A percentile compares a stretch with the other conserved stretches of the same genome.
phyloP scores from a whole-genome alignment of 177 flowering plant species.

The Vitis hybrid region DNA sequence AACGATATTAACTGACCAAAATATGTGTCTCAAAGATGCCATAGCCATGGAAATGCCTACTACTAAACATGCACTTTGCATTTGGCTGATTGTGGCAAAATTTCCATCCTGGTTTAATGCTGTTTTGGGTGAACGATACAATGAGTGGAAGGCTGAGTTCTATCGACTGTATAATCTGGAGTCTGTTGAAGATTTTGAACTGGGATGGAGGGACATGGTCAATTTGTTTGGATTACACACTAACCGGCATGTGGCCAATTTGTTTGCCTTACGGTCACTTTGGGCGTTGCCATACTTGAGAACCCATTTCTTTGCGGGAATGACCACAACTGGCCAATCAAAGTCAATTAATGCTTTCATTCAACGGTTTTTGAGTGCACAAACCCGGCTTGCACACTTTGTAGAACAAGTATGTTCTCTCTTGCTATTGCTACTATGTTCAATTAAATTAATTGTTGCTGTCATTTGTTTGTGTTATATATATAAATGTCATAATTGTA shows the following conservation, averaged over 20 bases:
- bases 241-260: slow-evolving; percentile 71
- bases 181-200: slow-evolving; percentile 74
- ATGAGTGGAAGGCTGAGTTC: slow-evolving; percentile 90
- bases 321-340: slow-evolving; percentile 66
- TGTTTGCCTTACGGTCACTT: slow-evolving; percentile 58
- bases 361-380: slow-evolving; percentile 84
- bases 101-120: slow-evolving; percentile 95
- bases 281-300: slow-evolving; percentile 92
- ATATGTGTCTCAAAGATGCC: slow-evolving; percentile 84
- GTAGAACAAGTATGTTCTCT: slow-evolving; percentile 72
- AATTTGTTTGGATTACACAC: slow-evolving; percentile 69
- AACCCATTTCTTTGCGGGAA: slow-evolving; percentile 87
- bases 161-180: slow-evolving; percentile 79
- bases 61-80: slow-evolving; percentile 86
- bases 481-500: slow-evolving; percentile 1
- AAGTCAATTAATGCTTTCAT: slow-evolving; percentile 85
- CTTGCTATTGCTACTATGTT: slow-evolving; percentile 2
- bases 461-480: neutral
- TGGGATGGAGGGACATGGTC: slow-evolving; percentile 89
- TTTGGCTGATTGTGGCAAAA: slow-evolving; percentile 85
- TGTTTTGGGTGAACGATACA: slow-evolving; percentile 82
- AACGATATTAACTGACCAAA: slow-evolving; percentile 90
- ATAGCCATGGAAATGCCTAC: slow-evolving; percentile 76
- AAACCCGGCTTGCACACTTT: slow-evolving; percentile 79
- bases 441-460: neutral